These are phyloP conservation scores for Pyrrhoderma lamaoense DNA, from an alignment of 1,284 basidiomycete genomes.

Conservation along the genomic window DNA sequence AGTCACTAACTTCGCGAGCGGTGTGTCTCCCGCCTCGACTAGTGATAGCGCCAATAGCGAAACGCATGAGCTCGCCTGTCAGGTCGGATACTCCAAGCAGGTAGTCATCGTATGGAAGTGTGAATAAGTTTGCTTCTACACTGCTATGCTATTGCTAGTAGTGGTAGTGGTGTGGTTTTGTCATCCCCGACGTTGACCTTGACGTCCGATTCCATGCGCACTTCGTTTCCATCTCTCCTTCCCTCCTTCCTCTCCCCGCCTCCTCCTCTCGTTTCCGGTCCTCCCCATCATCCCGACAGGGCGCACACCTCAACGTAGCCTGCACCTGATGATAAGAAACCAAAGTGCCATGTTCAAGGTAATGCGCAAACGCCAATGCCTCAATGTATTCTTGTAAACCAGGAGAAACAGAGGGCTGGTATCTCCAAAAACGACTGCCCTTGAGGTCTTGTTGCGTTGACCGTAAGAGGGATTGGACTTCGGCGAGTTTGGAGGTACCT, in stretches of 20 bases:
- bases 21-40: slow-evolving; percentile 64
- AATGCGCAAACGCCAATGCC: slow-evolving; percentile 84
- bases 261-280: not conserved
- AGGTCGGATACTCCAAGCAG: slow-evolving; percentile 89
- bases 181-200: too few relatives aligned
- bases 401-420: slow-evolving; percentile 70
- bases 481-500: slow-evolving; percentile 60
- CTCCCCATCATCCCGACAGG: slow-evolving; percentile 36
- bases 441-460: slow-evolving; percentile 57
- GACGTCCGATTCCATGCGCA: too few relatives aligned
- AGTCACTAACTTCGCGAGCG: slow-evolving; percentile 65
- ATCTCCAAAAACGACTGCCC: slow-evolving; percentile 75
- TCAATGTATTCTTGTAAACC: slow-evolving; percentile 92
- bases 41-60: slow-evolving; percentile 74
- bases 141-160: too few relatives aligned
- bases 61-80: slow-evolving; percentile 96
- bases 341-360: slow-evolving; percentile 66
- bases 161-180: too few relatives aligned
- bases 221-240: too few relatives aligned
- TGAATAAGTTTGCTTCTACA: slow-evolving; percentile 47
- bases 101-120: slow-evolving; percentile 74
- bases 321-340: slow-evolving; percentile 71
- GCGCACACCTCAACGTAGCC: slow-evolving; percentile 39
- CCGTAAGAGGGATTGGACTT: slow-evolving; percentile 64
- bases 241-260: not conserved